A percentile compares a stretch with the other conserved stretches of the same genome.
These are phyloP conservation scores for Apiospora rasikravindrae DNA, from an alignment of 2,329 filamentous ascomycete species.

Conservation along the genomic window DNA sequence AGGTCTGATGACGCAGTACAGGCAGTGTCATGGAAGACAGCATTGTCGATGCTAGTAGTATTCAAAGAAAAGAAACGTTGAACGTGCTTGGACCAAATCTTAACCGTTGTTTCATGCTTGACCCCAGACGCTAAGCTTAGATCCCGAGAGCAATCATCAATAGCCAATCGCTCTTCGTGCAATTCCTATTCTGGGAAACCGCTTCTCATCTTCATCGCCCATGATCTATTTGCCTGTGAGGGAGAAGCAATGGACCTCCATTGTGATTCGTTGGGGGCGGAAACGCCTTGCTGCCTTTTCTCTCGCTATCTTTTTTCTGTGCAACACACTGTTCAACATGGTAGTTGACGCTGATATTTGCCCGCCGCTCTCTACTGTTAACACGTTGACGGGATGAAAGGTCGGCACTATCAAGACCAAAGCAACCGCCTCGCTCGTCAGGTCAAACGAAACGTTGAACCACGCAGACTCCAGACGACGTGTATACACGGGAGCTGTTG, in stretches of 20 bases:
- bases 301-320: neutral
- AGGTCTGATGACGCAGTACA: neutral
- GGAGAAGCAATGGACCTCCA: neutral
- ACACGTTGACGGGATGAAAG: neutral
- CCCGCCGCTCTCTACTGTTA: neutral
- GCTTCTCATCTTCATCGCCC: neutral
- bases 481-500: neutral
- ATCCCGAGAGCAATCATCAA: neutral
- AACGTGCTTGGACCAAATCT: constrained; percentile 9
- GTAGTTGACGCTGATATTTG: neutral
- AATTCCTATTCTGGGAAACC: neutral
- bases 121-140: constrained; percentile 10
- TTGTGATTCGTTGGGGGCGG: neutral
- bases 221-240: neutral
- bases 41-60: neutral
- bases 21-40: neutral
- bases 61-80: neutral
- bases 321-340: neutral
- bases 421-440: neutral
- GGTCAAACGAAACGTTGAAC: neutral
- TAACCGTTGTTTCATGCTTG: neutral
- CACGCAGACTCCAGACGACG: neutral
- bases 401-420: neutral
- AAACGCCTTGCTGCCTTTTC: neutral
- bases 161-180: neutral